Percentiles rank a stretch among this genome's conserved stretches.
Evolutionary conservation across 345 rosid species (phyloP).

Genomic region (Noccaea caerulescens): DNA sequence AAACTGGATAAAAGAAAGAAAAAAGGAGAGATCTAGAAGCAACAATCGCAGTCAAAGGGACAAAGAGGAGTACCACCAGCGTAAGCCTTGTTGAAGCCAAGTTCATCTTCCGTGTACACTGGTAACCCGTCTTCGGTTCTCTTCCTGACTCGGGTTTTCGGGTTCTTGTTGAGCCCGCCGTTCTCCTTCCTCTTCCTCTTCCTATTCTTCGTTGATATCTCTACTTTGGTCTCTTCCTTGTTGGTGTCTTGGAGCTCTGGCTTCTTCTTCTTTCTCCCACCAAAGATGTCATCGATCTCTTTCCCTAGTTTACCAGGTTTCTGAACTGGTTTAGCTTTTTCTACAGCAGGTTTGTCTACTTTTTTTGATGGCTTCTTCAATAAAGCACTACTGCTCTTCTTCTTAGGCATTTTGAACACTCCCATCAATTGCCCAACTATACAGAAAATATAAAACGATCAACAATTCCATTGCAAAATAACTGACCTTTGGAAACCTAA

Average conservation of each 20-base stretch:
- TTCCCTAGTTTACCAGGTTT: conserved; percentile 36
- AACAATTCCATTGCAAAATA: conserved; percentile 3
- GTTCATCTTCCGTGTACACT: conserved; percentile 68
- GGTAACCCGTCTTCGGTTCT: conserved; percentile 60
- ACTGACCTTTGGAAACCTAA: background rate
- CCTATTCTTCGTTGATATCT: conserved; percentile 44
- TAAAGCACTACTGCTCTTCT: conserved; percentile 2
- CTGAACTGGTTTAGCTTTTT: conserved; percentile 31
- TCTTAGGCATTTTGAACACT: conserved; percentile 43
- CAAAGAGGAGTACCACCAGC: conserved; percentile 73
- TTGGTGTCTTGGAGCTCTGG: conserved; percentile 19
- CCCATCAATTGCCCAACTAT: conserved; percentile 14
- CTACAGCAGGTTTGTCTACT: background rate
- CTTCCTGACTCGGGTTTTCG: conserved; percentile 46
- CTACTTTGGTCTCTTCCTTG: conserved; percentile 36
- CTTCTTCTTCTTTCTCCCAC: conserved; percentile 51
- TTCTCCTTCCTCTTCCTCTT: conserved; percentile 38
- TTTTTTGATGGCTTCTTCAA: conserved; percentile 2
- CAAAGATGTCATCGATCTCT: conserved; percentile 58
- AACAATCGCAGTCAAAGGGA: conserved; percentile 88
- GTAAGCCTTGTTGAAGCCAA: conserved; percentile 55
- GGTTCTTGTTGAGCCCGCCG: conserved; percentile 7
- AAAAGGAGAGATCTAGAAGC: conserved; percentile 52
- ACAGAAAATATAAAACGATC: background rate
- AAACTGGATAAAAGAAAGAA: background rate